Conservation (phyloP, 148 eudicot species). For the Arctostaphylos glauca region DNA sequence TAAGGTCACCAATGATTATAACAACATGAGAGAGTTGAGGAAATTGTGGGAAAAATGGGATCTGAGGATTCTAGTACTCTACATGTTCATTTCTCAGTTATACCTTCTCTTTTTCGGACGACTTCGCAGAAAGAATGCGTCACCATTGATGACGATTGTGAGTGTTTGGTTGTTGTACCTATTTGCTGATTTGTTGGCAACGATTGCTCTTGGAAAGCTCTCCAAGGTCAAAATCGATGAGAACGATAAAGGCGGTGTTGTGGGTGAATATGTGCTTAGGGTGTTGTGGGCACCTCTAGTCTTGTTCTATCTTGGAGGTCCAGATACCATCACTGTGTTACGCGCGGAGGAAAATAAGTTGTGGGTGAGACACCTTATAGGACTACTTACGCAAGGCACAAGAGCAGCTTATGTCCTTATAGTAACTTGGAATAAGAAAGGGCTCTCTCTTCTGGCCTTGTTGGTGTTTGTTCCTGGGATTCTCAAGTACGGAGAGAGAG, state of each 20-base stretch:
- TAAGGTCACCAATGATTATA: neutral
- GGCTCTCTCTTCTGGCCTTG: neutral
- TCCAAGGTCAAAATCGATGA: conserved; percentile 1
- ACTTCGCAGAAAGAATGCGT: neutral
- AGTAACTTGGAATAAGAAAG: neutral
- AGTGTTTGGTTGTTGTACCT: neutral
- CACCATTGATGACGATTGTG: neutral
- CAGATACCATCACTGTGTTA: conserved; percentile 6
- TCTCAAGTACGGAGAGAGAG: conserved; percentile 5
- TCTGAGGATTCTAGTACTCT: neutral
- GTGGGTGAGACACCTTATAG: too few relatives aligned
- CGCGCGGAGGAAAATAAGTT: too few relatives aligned
- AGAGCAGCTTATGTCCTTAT: neutral
- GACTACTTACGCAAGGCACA: neutral
- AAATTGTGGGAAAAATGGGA: neutral
- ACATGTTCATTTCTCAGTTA: neutral
- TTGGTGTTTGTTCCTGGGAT: neutral
- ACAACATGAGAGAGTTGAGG: neutral
- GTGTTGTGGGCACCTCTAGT: conserved; percentile 6
- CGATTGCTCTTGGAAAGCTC: too few relatives aligned
- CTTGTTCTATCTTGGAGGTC: conserved; percentile 9
- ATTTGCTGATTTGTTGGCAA: neutral
- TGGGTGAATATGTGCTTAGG: neutral
- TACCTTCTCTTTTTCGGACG: conserved; percentile 9
- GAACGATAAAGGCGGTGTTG: neutral